Base-by-base conservation (phyloP, 2,329 filamentous ascomycete species). In the Neonectria ditissima region DNA sequence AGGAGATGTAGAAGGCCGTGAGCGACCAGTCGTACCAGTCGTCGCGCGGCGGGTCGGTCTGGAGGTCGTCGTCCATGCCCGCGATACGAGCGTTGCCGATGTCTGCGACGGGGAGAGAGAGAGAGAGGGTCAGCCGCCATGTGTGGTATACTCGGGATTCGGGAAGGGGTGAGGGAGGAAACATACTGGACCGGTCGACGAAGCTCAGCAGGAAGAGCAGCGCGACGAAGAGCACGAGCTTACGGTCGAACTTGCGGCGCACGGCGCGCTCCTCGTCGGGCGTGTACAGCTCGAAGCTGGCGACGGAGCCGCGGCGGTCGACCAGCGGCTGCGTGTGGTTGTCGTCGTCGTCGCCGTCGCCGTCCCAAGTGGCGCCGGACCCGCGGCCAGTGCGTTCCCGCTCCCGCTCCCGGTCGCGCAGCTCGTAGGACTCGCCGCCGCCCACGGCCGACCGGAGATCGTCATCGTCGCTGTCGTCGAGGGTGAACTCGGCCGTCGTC, bases 131-230 rank as follows among this genome's bases (percentile, higher is more conserved):
- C 7, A 24, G 20, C 28, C 10, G 4, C 13, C 11, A 4, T 26
- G 24, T 26, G 24, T 6, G 24, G 24, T 26, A 6, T 26, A 26
- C 24, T 26, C 20, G 22, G 28, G 20, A n/a, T 39, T 65, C 2
- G 2, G 14, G 20, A n/a, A 20, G 22, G 39, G n/a, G 37, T n/a
- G 37, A 7, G 37, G 4, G 7, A 13, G 30, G 5, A n/a, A 10
- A 81, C 84, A 66, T 82, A 94, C 92, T 97, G 18, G 92, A 94
- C 69, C 94, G 86, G 77, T 97, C 94, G 68, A 97, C 80, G 75
- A 97, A 97, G 66, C 90, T 91, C 65, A 97, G 82, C 83, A 97
- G 86, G 76, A 96, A 97, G 13, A 97, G 83, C 62, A 95, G 76
- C 11, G 92, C 91, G 67, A 97, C 85, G 75, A 97, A 97, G 1